A percentile compares a stretch with the other conserved stretches of the same genome.
Conservation (phyloP, 495 filamentous ascomycete species). For the Penicillium canariense region DNA sequence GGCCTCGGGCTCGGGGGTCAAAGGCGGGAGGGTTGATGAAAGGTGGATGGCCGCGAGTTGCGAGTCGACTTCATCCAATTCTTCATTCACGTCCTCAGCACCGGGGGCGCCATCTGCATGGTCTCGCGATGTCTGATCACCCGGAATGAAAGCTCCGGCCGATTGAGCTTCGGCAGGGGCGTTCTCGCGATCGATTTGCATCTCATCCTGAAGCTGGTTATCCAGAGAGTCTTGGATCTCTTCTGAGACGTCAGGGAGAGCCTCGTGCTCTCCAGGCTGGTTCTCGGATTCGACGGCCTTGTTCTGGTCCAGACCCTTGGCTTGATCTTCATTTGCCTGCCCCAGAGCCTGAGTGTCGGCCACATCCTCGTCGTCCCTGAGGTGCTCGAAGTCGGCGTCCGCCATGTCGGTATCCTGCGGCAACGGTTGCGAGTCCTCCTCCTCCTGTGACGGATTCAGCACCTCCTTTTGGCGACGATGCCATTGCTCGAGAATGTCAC, state of each 20-base stretch:
- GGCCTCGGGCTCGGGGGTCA: constrained; percentile 57
- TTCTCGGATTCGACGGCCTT: constrained; percentile 76
- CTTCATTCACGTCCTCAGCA: constrained; percentile 53
- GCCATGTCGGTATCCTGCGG: constrained; percentile 63
- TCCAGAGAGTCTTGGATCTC: constrained; percentile 52
- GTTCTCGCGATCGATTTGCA: constrained; percentile 43
- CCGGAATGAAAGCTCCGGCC: constrained; percentile 42
- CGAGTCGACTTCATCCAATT: constrained; percentile 68
- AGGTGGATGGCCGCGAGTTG: constrained; percentile 73
- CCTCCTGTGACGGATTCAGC: constrained; percentile 60
- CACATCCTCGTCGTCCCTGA: constrained; percentile 74
- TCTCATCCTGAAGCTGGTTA: constrained; percentile 47
- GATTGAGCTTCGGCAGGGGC: constrained; percentile 42
- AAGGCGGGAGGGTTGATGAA: constrained; percentile 40
- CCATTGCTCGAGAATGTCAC: constrained; percentile 91
- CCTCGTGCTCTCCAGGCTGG: constrained; percentile 51
- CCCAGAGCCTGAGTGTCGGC: constrained; percentile 90
- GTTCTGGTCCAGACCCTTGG: constrained; percentile 73
- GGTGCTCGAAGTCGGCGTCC: constrained; percentile 81
- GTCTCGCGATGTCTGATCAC: constrained; percentile 33
- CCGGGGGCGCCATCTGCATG: constrained; percentile 27
- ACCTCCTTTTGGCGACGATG: constrained; percentile 82
- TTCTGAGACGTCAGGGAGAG: constrained; percentile 58
- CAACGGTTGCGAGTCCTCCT: constrained; percentile 51
- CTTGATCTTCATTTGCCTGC: constrained; percentile 82